Evolutionary conservation across 108 stramenopile genomes (phyloP).

Genomic region (Pseudonitzschia multistriata): DNA sequence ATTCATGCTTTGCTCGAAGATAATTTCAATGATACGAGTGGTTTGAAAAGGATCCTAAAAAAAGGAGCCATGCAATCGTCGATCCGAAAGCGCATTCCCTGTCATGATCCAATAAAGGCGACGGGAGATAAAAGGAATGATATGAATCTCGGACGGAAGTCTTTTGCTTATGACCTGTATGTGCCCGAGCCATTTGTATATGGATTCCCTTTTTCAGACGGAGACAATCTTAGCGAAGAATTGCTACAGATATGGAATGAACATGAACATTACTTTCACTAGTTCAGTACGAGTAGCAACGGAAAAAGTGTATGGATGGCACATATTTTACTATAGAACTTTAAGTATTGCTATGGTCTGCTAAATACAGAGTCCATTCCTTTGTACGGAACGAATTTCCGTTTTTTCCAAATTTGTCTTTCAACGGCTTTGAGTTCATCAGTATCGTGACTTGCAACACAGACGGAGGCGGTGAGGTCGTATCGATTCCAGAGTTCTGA

Average conservation of each 20-base stretch:
- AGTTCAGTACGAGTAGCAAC: background rate
- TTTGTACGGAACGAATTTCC: background rate
- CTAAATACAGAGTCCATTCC: background rate
- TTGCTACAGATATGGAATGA: background rate
- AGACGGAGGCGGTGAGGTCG: constrained; percentile 1
- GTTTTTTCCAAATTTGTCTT: background rate
- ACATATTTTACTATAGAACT: background rate
- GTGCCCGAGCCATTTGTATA: constrained; percentile 3
- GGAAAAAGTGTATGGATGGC: too few species aligned
- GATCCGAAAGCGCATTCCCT: constrained; percentile 4
- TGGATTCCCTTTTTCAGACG: constrained; percentile 13
- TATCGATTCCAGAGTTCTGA: constrained; percentile 12
- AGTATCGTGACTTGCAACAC: background rate
- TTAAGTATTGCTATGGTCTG: background rate
- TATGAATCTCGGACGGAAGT: constrained; percentile 4
- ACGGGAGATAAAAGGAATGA: background rate
- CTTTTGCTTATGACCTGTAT: background rate
- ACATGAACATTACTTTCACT: constrained; percentile 10
- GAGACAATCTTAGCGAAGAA: background rate
- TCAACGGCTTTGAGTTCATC: background rate
- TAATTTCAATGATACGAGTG: too few species aligned
- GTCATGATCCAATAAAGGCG: constrained; percentile 6
- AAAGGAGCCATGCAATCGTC: constrained; percentile 3
- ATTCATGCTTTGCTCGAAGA: background rate
- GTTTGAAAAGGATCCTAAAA: background rate